A percentile compares a stretch with the other conserved stretches of the same genome.
These are phyloP conservation scores for Coffea canephora DNA, from an alignment of 257 asterid genomes.

Conservation along the genomic window DNA sequence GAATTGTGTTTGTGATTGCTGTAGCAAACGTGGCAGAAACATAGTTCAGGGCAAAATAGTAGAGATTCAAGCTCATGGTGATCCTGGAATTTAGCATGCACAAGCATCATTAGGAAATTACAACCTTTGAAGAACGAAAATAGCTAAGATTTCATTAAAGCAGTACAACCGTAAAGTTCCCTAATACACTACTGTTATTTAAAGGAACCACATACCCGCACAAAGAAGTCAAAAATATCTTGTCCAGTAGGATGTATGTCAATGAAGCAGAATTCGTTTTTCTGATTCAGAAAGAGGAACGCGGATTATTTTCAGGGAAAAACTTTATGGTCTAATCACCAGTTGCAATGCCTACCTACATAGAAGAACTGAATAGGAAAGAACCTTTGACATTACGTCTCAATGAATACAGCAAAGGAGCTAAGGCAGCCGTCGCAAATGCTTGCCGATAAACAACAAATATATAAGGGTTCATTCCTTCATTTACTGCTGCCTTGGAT, in stretches of 20 bases:
- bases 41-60: constrained; percentile 44
- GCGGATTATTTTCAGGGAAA: neutral
- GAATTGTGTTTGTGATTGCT: constrained; percentile 51
- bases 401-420: constrained; percentile 53
- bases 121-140: neutral
- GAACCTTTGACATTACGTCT: constrained; percentile 27
- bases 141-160: neutral
- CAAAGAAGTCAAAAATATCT: constrained; percentile 47
- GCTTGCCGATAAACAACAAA: constrained; percentile 65
- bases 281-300: constrained; percentile 6
- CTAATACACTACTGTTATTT: neutral
- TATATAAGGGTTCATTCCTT: constrained; percentile 55
- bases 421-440: constrained; percentile 43
- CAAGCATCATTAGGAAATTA: neutral
- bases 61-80: constrained; percentile 53
- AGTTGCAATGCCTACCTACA: neutral
- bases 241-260: constrained; percentile 37
- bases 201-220: constrained; percentile 38
- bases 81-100: constrained; percentile 36
- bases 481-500: constrained; percentile 47
- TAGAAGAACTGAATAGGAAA: neutral
- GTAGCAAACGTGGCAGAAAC: constrained; percentile 73
- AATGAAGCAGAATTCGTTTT: constrained; percentile 45
- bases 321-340: too few relatives aligned
- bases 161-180: too few relatives aligned